Base-by-base conservation (phyloP, 164 flowering plant species). In the Vitis amurensis region DNA sequence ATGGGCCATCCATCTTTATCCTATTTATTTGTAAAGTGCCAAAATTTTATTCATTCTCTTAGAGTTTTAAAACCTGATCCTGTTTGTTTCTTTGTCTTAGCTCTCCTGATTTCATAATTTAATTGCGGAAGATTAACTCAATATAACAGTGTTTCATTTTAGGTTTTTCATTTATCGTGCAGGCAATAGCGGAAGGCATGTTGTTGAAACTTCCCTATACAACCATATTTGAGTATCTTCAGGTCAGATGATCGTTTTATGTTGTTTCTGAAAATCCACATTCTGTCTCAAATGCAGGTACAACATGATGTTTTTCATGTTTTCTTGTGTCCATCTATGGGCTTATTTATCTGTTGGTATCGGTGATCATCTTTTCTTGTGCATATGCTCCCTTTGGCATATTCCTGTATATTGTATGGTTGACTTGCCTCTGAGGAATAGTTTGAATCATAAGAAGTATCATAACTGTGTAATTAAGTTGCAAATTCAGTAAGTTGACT, bases 201-300 rank as follows among this genome's bases (percentile, higher is more conserved):
- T 72, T 95, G 78, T 79, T 95, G 73, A 93, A 93, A 66, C 84
- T 95, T 78, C 87, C 91, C 11, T 95, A 89, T 57, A 91, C 89
- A 13, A 91, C 97, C 64, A 91, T 93, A 69, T 95, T 89, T 76
- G 97, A 95, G 73, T 90, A 91, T 83, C 94, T 95, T 76, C 99
- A 95, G 97, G 99, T 93, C 53, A n/a, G 7, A 30, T 37, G 12
- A 37, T 6, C 51, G 3, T 61, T 9, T 67, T 7, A 19, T 29
- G 3, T 37, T 67, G n/a, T 23, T 9, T 55, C 48, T 63, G 6
- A 37, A 37, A 37, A 37, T 37, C 44, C 44, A 23, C 27, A 37
- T 37, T 37, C 44, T 23, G 27, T 23, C 44, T 6, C 7, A 37
- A 3, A 37, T 37, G 44, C 6, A 37, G 44, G 2, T 37, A 37